Conservation (phyloP, 331 rosid genomes). For the Malus hybrid region DNA sequence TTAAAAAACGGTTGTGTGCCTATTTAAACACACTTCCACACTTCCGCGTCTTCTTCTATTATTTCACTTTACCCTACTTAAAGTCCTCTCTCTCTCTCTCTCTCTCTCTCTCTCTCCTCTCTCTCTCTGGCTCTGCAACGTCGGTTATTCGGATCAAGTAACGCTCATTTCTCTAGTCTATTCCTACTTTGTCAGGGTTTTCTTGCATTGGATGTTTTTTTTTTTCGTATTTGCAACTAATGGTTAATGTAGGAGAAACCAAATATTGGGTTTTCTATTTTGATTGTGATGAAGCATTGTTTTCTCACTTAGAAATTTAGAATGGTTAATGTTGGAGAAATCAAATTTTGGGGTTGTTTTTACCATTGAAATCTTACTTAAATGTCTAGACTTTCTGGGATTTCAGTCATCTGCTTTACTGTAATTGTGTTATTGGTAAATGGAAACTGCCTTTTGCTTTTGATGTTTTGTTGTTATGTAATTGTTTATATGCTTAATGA, state of each 20-base stretch:
- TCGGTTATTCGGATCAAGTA: conserved; percentile 1
- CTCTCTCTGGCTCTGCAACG: no score
- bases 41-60: background rate
- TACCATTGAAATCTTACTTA: background rate
- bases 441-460: background rate
- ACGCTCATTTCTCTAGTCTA: background rate
- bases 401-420: background rate
- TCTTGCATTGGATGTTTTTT: background rate
- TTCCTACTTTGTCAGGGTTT: background rate
- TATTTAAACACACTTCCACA: background rate
- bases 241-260: background rate
- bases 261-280: background rate
- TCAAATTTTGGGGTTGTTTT: background rate
- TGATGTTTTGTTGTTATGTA: no score
- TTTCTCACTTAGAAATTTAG: background rate
- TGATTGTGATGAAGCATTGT: background rate
- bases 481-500: background rate
- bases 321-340: background rate
- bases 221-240: background rate
- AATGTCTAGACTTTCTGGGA: background rate
- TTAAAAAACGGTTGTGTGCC: background rate
- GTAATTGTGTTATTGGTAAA: background rate
- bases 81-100: no score
- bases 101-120: background rate
- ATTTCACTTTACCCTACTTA: background rate